These are phyloP conservation scores for Triticum turgidum DNA, from an alignment of 176 grass and related monocot species.

Conservation along the genomic window DNA sequence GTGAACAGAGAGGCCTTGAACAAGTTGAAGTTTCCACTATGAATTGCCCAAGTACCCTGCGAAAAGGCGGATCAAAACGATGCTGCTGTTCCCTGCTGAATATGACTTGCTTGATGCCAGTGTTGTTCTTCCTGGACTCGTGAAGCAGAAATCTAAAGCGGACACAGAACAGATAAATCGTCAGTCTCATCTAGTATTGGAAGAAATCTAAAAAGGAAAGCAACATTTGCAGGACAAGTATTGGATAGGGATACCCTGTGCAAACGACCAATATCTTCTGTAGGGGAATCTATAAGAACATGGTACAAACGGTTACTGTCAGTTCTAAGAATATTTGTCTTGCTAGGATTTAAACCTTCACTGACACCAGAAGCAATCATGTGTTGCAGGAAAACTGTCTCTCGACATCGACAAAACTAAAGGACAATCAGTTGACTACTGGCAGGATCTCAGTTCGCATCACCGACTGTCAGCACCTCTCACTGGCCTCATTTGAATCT, in stretches of 20 bases:
- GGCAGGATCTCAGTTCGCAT: neutral
- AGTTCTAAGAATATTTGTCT: neutral
- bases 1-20: slow-evolving; percentile 48
- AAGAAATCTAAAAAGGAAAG: neutral
- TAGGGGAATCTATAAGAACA: neutral
- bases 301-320: neutral
- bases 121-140: slow-evolving; percentile 60
- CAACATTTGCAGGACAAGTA: neutral
- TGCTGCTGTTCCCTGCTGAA: slow-evolving; percentile 52
- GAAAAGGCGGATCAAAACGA: slow-evolving; percentile 53
- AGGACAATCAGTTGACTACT: neutral
- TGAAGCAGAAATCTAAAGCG: slow-evolving; percentile 61
- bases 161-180: neutral
- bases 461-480: neutral
- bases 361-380: neutral
- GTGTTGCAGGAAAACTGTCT: neutral
- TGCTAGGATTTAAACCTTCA: neutral
- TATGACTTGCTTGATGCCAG: slow-evolving; percentile 49
- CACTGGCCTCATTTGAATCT: neutral
- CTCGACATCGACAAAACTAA: neutral
- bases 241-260: neutral
- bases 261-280: neutral
- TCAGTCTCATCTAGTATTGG: neutral
- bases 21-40: slow-evolving; percentile 52
- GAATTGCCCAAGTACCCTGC: slow-evolving; percentile 57